Evolutionary conservation across 345 rosid genomes (phyloP), one percentile per base, ranked within the genome.

Genomic region (Eucalyptus pumila): DNA sequence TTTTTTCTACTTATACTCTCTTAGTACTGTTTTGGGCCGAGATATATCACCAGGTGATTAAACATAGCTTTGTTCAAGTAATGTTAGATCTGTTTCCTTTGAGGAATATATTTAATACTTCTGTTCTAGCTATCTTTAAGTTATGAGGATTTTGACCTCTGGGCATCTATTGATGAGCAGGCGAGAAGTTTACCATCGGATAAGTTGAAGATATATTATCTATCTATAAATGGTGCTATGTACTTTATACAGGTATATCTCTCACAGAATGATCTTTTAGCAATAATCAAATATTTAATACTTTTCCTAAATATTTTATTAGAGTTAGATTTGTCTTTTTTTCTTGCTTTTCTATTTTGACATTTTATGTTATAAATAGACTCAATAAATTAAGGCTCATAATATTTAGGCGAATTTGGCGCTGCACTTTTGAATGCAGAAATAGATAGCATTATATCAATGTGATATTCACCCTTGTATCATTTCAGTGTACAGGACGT

Each of bases 1-100:
- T 98, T 91, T 98, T 98, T 94, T 97, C 99, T 11, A 96, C 99
- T 2, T 98, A 95, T 91, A 97, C 99, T 4, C 92, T 98, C 86
- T 97, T 98, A 19, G 99, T 97, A 80, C 93, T 98, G 86, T 98
- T 98, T 88, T 98, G 99, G 99, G 99, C 99, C 6, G 99, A 98
- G 93, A 98, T 98, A 95, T 98, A 96, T 92, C 99, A 96, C 92
- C 99, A 98, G 98, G 99, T 93, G 91, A 95, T 96, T 89, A 56
- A 87, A 23, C 26, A 14, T 42, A 56, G 54, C 60, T 60, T 21
- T 86, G 85, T 65, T 89, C 14, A 24, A 89, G 87, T 86, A 47
- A 67, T 30, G 87, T n/a, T 45, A 37, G 32, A 56, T 32, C 45
- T 52, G 34, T 26, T 86, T 89, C 67, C 67, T 86, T 24, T 54